These are phyloP conservation scores for Capsicum chinense DNA, from an alignment of 257 asterid species.

Conservation along the genomic window DNA sequence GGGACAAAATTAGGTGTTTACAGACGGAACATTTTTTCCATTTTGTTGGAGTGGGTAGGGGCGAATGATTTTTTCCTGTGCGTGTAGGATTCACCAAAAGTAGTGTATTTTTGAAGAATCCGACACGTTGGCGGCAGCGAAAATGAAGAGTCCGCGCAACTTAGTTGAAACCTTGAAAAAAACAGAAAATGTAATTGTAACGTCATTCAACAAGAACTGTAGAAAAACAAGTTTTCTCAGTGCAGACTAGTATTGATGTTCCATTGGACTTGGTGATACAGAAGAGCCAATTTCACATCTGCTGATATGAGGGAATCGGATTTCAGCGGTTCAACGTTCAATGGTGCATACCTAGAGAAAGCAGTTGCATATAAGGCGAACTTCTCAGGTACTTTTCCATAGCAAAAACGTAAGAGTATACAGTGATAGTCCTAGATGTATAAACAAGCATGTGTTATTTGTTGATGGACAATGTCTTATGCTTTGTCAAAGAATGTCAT, in stretches of 20 bases:
- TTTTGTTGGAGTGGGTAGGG: not conserved
- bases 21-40: not conserved
- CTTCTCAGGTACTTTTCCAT: conserved; percentile 60
- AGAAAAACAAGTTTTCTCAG: conserved; percentile 23
- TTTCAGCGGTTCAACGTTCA: conserved; percentile 93
- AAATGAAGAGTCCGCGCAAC: no score
- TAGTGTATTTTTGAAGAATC: no score
- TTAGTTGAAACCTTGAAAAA: not conserved
- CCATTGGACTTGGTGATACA: conserved; percentile 57
- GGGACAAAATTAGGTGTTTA: no score
- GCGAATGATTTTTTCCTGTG: not conserved
- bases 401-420: not conserved
- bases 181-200: not conserved
- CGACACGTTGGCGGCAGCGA: no score
- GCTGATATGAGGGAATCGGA: conserved; percentile 98
- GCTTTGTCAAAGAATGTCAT: not conserved
- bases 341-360: conserved; percentile 95
- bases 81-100: no score
- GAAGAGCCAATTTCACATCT: conserved; percentile 97
- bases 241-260: conserved; percentile 44
- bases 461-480: not conserved
- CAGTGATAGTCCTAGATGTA: not conserved
- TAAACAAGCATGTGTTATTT: not conserved
- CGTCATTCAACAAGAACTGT: conserved; percentile 28
- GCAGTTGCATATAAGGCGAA: conserved; percentile 92